phyloP scores from a whole-genome alignment of 768 basidiomycete species.

The Boletus edulis region DNA sequence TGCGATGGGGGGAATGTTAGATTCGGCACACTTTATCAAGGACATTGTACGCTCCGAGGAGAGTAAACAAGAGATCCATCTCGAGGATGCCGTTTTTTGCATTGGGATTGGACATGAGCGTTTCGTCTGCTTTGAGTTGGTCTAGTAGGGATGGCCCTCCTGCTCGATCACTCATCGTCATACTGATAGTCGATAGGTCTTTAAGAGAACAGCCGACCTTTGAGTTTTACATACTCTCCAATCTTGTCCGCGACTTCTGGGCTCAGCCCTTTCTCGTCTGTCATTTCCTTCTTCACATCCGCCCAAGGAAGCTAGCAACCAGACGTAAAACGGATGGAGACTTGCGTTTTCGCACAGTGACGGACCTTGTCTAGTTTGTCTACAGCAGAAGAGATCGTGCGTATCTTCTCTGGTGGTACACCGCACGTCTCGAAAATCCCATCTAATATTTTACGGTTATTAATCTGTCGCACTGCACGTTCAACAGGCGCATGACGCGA shows the following conservation, averaged over 20 bases:
- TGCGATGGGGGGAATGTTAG: neutral
- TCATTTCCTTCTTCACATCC: constrained; percentile 96
- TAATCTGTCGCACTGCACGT: constrained; percentile 53
- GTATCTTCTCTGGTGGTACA: constrained; percentile 85
- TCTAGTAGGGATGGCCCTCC: constrained; percentile 79
- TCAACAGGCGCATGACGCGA: neutral
- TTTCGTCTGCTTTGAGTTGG: constrained; percentile 59
- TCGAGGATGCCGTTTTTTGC: constrained; percentile 85
- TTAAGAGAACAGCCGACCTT: constrained; percentile 52
- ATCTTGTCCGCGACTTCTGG: constrained; percentile 84
- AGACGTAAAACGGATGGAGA: neutral
- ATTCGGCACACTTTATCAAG: constrained; percentile 60
- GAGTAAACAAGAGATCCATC: constrained; percentile 81
- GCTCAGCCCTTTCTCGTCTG: constrained; percentile 88
- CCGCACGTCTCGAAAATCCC: constrained; percentile 97
- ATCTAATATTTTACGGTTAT: constrained; percentile 95
- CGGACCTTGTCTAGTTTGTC: constrained; percentile 96
- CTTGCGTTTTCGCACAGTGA: neutral
- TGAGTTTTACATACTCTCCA: constrained; percentile 94
- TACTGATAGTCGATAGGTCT: neutral
- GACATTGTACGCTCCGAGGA: constrained; percentile 78
- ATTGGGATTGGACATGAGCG: constrained; percentile 63
- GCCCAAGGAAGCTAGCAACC: constrained; percentile 70
- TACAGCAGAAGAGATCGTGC: constrained; percentile 92
- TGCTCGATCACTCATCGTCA: constrained; percentile 26